Percentiles rank a stretch among this genome's conserved stretches.
Evolutionary conservation across 257 asterid genomes (phyloP).

Genomic region (Cinchona pubescens): DNA sequence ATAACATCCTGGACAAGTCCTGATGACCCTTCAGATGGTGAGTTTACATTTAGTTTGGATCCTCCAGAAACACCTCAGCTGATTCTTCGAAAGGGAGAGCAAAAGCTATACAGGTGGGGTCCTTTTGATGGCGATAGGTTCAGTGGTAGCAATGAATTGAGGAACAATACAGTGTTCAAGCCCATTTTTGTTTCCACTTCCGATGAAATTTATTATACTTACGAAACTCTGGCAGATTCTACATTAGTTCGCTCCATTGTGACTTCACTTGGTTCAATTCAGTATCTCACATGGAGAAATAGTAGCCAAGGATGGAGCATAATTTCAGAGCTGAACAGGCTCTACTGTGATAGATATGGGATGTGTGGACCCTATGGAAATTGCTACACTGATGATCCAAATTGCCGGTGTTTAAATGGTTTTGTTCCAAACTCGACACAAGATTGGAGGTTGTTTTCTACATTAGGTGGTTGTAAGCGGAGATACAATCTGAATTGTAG

Average conservation of each 20-base stretch:
- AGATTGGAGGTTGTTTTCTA: constrained; percentile 22
- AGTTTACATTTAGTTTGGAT: constrained; percentile 31
- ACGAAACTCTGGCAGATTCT: constrained; percentile 23
- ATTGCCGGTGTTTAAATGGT: constrained; percentile 31
- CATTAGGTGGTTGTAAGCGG: constrained; percentile 32
- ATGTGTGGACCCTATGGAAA: constrained; percentile 39
- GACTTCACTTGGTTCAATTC: constrained; percentile 29
- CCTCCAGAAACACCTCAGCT: constrained; percentile 32
- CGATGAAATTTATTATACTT: constrained; percentile 28
- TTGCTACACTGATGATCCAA: constrained; percentile 20
- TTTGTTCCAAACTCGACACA: constrained; percentile 21
- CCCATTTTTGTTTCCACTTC: constrained; percentile 13
- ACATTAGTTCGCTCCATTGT: constrained; percentile 23
- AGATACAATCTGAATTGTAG: constrained; percentile 20
- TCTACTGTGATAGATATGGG: constrained; percentile 33
- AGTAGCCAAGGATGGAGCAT: constrained; percentile 26
- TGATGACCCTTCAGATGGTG: constrained; percentile 37
- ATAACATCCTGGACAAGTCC: constrained; percentile 42
- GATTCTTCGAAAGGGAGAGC: constrained; percentile 16
- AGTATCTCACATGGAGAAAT: constrained; percentile 38
- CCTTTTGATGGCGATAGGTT: constrained; percentile 42
- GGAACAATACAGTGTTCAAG: constrained; percentile 20
- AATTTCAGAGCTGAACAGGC: constrained; percentile 28
- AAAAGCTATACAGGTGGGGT: constrained; percentile 36
- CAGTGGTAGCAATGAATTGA: constrained; percentile 25